A percentile compares a stretch with the other conserved stretches of the same genome.
These are phyloP conservation scores for Penicillium sp. DNA, from an alignment of 2,329 filamentous ascomycete species.

Conservation along the genomic window DNA sequence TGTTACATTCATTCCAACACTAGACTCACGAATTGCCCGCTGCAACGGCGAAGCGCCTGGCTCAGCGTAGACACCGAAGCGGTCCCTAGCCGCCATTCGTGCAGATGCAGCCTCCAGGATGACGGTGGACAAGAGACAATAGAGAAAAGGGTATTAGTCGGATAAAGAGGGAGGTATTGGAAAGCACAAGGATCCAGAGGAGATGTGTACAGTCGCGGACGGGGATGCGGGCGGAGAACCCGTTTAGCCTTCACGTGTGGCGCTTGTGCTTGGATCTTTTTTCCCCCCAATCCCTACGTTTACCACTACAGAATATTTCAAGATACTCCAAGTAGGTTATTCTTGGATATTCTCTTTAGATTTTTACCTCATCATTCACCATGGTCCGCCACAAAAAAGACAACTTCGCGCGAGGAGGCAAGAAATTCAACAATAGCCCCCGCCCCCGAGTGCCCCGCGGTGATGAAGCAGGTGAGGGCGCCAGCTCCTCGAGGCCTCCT, in stretches of 20 bases:
- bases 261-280: constrained; percentile 18
- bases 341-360: neutral
- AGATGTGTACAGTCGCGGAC: constrained; percentile 16
- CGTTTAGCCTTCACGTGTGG: constrained; percentile 28
- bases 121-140: constrained; percentile 24
- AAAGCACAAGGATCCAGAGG: constrained; percentile 13
- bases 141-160: constrained; percentile 5
- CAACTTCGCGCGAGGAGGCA: constrained; percentile 66
- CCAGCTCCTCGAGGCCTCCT: constrained; percentile 38
- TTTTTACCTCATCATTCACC: neutral
- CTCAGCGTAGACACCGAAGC: constrained; percentile 79
- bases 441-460: constrained; percentile 51
- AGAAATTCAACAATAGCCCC: constrained; percentile 64
- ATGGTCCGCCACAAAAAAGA: constrained; percentile 99
- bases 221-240: constrained; percentile 22
- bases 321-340: neutral
- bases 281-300: constrained; percentile 11
- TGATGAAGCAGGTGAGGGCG: constrained; percentile 39
- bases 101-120: constrained; percentile 91
- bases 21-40: constrained; percentile 73
- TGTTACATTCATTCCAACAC: neutral
- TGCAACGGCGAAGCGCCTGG: constrained; percentile 82
- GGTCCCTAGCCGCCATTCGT: constrained; percentile 91
- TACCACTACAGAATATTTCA: neutral
- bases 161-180: constrained; percentile 2